These are phyloP conservation scores for Boletus rubroflammeus DNA, from an alignment of 768 basidiomycete species.

Conservation along the genomic window DNA sequence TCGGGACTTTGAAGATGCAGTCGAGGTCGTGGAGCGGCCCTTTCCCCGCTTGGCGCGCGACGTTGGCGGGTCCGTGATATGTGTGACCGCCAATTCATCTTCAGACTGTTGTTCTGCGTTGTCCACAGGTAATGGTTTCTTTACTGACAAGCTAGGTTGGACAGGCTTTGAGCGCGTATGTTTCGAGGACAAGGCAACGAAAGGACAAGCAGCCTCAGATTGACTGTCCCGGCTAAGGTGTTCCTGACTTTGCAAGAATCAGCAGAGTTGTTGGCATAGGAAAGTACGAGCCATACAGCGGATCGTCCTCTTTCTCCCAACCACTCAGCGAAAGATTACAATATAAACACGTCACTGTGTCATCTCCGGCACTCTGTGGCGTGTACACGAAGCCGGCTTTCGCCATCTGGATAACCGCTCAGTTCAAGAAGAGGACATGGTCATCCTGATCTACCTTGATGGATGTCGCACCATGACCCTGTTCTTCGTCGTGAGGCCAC, in stretches of 20 bases:
- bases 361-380: slow-evolving; percentile 64
- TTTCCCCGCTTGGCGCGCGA: slow-evolving; percentile 17
- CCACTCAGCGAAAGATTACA: slow-evolving; percentile 77
- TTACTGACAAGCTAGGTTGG: neutral
- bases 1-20: slow-evolving; percentile 20
- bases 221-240: slow-evolving; percentile 66
- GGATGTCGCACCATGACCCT: slow-evolving; percentile 66
- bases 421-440: neutral
- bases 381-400: slow-evolving; percentile 84
- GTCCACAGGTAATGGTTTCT: neutral
- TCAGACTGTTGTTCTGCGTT: slow-evolving; percentile 17
- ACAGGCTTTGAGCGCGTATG: slow-evolving; percentile 18
- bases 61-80: slow-evolving; percentile 11
- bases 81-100: slow-evolving; percentile 18
- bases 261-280: neutral
- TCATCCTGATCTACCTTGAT: slow-evolving; percentile 47
- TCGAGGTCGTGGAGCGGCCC: slow-evolving; percentile 22
- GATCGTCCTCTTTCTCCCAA: slow-evolving; percentile 88
- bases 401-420: slow-evolving; percentile 53
- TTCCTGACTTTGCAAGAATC: slow-evolving; percentile 50
- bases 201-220: slow-evolving; percentile 40
- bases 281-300: slow-evolving; percentile 54
- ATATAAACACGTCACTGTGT: slow-evolving; percentile 82
- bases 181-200: slow-evolving; percentile 36
- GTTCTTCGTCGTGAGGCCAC: slow-evolving; percentile 72